These are phyloP conservation scores for Stromatinia cepivora DNA, from an alignment of 2,329 filamentous ascomycete genomes.

Conservation along the genomic window DNA sequence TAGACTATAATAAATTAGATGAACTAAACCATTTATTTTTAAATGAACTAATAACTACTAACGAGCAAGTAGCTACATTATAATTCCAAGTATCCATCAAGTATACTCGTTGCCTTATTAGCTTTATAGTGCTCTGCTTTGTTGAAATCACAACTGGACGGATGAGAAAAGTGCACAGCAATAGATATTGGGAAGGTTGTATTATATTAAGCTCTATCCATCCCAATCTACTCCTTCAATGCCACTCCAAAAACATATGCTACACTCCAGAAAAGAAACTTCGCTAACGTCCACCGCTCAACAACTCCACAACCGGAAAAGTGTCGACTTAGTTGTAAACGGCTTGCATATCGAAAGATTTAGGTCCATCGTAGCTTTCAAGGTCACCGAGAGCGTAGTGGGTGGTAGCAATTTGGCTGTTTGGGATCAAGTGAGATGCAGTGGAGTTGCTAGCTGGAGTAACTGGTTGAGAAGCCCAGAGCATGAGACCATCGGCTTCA, in stretches of 20 bases:
- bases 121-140: no score
- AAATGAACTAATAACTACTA: no score
- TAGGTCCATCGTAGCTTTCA: background rate
- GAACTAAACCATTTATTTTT: no score
- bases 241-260: background rate
- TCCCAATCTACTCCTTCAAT: background rate
- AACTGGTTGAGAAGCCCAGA: background rate
- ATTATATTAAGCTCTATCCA: background rate
- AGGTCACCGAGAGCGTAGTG: background rate
- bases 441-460: background rate
- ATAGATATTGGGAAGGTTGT: background rate
- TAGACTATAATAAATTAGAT: no score
- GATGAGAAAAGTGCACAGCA: no score
- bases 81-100: no score
- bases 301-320: background rate
- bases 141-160: no score
- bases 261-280: background rate
- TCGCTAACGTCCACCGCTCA: background rate
- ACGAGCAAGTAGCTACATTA: no score
- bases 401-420: accelerated
- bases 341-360: no score
- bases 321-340: background rate
- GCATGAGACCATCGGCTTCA: background rate
- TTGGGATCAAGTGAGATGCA: background rate
- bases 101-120: no score